Base-by-base conservation (phyloP, 2,329 filamentous ascomycete species). In the Colletotrichum spinosum region DNA sequence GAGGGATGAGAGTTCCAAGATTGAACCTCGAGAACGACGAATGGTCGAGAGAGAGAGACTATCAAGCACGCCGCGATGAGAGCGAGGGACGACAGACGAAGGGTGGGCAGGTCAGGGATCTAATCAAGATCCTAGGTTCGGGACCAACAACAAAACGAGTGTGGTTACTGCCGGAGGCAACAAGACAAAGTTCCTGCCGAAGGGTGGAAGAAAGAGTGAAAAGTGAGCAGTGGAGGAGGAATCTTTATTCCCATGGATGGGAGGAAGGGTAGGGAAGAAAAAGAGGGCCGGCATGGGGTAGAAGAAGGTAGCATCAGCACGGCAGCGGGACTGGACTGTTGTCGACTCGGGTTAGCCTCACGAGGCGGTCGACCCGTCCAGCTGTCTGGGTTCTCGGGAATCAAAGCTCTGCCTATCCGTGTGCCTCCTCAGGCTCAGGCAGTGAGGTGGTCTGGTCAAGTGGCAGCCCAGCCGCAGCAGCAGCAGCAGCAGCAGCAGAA, bases 161-260 rank as follows among this genome's bases (percentile, higher is more conserved):
- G 67, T 68, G 54, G 38, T 66, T 55, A 67, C 50, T 67, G 63
- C 58, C 67, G 59, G 58, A 63, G 64, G 42, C 49, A 67, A 68
- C 64, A 5, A 66, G 54, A 59, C 11, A 34, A 55, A 41, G 13
- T 67, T 55, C 67, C 64, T 68, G 46, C 41, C 55, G 55, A 60
- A 46, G 42, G 33, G 42, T 51, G 17, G 50, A 64, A 57, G 33
- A 53, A 25, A 25, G 41, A 34, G 37, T 38, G 58, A 65, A 57
- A 41, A 42, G 52, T 57, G 52, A 56, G 58, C 60, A 65, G 62
- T 62, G 52, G 62, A 65, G 37, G 58, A 15, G 41, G 52, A 42
- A 62, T 62, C 62, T 65, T 62, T 65, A 65, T 65, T 55, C 58
- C 39, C 56, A 37, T 42, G 52, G 52, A 44, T 50, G 44, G 58